Evolutionary conservation across 768 basidiomycete genomes (phyloP), one percentile per base, ranked within the genome.

Genomic region (Kwoniella europaea): DNA sequence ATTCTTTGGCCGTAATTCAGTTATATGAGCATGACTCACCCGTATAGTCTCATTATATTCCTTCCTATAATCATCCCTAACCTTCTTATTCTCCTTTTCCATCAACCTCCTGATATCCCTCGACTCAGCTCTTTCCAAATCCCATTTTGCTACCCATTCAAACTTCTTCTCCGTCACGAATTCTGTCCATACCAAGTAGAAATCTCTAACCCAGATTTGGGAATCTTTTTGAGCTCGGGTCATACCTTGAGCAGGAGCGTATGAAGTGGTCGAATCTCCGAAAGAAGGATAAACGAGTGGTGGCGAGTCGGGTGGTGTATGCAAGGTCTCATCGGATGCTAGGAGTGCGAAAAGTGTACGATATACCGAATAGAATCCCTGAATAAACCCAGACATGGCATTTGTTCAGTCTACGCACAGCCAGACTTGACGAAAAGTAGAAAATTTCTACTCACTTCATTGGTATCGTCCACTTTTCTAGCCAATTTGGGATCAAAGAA

Each of bases 61-160:
- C 79, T 88, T 88, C 50, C 91, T 88, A 6, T 91, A 91, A 50
- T 93, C 91, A 35, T 97, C 93, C 15, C 94, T 88, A 2, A 89
- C 89, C 80, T 94, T 94, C 84, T 92, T 93, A 84, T 99, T 98
- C 74, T 98, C 97, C 76, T 90, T 92, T 81, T 98, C 97, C 91
- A 98, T 94, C 57, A 93, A 79, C 89, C 97, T 88, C 78, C 94
- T 87, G 52, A 91, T 88, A 29, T 90, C 88, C 20, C 97, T 86
- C 83, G 98, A 95, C 3, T 93, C 92, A 1, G 93, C 95, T 69
- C 96, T 91, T 6, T 88, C 84, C 15, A 89, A 70, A 80, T 94
- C 91, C 90, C 93, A 97, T 73, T 88, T 87, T 65, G 93, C 93
- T 70, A 86, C 87, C 94, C 95, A 98, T 0, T 86, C 85, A 78